These are phyloP conservation scores for Taphrina flavorubra DNA, from an alignment of 1,139 yeast species.

Conservation along the genomic window DNA sequence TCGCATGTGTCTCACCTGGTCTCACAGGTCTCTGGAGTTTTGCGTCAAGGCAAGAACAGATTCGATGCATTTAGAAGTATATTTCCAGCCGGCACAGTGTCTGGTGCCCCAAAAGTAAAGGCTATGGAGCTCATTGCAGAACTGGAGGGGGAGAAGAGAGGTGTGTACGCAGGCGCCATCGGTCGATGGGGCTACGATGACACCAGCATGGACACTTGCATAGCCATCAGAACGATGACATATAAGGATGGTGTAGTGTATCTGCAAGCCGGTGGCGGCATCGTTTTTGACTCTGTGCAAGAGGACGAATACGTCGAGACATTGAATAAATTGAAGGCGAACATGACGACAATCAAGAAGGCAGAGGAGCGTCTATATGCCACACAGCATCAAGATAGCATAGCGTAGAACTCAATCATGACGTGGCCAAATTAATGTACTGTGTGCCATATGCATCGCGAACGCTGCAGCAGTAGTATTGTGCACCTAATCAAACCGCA, in stretches of 20 bases:
- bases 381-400: slow-evolving; percentile 4
- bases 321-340: slow-evolving; percentile 95
- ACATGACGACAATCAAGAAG: slow-evolving; percentile 82
- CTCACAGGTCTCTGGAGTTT: slow-evolving; percentile 89
- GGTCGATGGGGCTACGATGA: slow-evolving; percentile 98
- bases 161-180: slow-evolving; percentile 99
- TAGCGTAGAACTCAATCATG: slow-evolving; percentile 1
- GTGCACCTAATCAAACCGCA: neutral
- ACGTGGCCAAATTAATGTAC: neutral
- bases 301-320: slow-evolving; percentile 95
- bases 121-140: slow-evolving; percentile 96
- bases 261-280: slow-evolving; percentile 98
- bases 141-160: slow-evolving; percentile 88
- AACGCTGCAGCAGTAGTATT: too few relatives aligned
- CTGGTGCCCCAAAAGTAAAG: slow-evolving; percentile 95
- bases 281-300: slow-evolving; percentile 92
- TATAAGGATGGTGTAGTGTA: slow-evolving; percentile 88
- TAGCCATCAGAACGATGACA: slow-evolving; percentile 96
- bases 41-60: slow-evolving; percentile 80
- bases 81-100: slow-evolving; percentile 98
- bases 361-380: slow-evolving; percentile 64
- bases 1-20: slow-evolving; percentile 98
- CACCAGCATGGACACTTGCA: slow-evolving; percentile 92
- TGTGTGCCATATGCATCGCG: too few relatives aligned
- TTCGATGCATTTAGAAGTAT: slow-evolving; percentile 97